Evolutionary conservation across 208 protist genomes (phyloP).

Genomic region (Leishmania tarentolae): DNA sequence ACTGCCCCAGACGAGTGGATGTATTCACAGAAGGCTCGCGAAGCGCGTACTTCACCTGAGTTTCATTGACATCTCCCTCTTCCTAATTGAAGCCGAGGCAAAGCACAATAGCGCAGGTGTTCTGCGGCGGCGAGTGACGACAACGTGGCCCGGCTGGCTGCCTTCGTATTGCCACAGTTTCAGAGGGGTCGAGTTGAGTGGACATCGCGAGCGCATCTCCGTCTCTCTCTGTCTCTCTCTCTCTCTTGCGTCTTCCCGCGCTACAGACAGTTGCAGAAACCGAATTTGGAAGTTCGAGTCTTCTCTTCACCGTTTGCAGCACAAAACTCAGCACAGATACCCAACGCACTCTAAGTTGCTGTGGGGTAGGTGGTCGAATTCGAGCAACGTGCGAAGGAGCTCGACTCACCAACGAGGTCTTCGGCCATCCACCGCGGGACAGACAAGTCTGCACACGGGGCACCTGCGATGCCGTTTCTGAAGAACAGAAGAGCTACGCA

Average conservation of each 20-base stretch:
- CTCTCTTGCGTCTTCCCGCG: background rate
- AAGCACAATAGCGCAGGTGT: background rate
- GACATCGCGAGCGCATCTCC: background rate
- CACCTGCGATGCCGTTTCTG: background rate
- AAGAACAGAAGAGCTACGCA: background rate
- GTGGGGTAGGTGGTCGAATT: background rate
- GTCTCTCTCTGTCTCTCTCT: background rate
- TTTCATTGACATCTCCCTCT: constrained; percentile 16
- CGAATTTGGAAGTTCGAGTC: background rate
- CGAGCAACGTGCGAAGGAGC: background rate
- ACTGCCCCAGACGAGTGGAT: constrained; percentile 54
- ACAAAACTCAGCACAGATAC: background rate
- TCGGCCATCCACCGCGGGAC: background rate
- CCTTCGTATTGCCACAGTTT: background rate
- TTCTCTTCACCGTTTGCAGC: background rate
- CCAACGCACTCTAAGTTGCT: too few relatives aligned
- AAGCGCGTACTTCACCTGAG: constrained; percentile 20
- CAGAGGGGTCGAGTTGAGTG: background rate
- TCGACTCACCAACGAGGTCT: background rate
- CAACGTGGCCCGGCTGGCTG: background rate
- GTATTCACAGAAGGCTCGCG: constrained; percentile 51
- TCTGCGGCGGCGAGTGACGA: background rate
- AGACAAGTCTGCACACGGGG: background rate
- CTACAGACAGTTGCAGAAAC: background rate
- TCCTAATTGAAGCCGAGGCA: background rate